phyloP scores from a whole-genome alignment of 2,329 filamentous ascomycete species.

The Sordariomycetes sp. region DNA sequence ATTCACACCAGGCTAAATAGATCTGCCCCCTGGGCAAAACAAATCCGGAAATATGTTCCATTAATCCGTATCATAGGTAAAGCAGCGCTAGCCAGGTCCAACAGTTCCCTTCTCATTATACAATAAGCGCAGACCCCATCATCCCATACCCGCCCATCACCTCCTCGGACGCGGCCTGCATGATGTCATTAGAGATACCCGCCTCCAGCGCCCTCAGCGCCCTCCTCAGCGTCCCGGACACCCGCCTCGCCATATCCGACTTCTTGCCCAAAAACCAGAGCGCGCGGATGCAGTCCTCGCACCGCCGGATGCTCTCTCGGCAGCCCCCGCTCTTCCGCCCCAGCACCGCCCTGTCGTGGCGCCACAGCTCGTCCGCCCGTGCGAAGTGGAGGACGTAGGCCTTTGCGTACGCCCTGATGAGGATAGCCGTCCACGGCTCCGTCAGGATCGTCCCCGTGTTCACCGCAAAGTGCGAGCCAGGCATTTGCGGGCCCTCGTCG shows the following conservation, averaged over 20 bases:
- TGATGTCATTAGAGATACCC: no score
- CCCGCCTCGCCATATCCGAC: conserved; percentile 30
- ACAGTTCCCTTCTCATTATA: no score
- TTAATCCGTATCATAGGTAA: no score
- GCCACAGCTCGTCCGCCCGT: conserved; percentile 15
- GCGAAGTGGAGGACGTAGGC: conserved; percentile 28
- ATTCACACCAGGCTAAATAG: no score
- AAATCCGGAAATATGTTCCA: no score
- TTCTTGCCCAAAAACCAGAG: conserved; percentile 44
- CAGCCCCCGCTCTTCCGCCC: conserved; percentile 11
- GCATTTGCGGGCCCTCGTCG: conserved; percentile 13
- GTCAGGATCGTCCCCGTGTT: conserved; percentile 45
- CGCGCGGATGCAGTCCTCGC: conserved; percentile 38
- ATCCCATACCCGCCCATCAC: no score
- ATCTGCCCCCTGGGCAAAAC: no score
- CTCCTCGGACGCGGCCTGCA: no score
- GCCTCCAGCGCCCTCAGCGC: background rate
- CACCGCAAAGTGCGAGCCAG: conserved; percentile 40
- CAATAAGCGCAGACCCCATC: no score
- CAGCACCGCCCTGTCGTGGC: conserved; percentile 13
- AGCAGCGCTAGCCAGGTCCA: no score
- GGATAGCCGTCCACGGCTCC: conserved; percentile 47
- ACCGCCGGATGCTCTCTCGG: conserved; percentile 21
- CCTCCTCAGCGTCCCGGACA: background rate
- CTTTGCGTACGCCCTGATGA: conserved; percentile 41